Percentiles rank a stretch among this genome's conserved stretches.
Conservation (phyloP, 1,139 yeast species). For the Tardiomyces depauwii region DNA sequence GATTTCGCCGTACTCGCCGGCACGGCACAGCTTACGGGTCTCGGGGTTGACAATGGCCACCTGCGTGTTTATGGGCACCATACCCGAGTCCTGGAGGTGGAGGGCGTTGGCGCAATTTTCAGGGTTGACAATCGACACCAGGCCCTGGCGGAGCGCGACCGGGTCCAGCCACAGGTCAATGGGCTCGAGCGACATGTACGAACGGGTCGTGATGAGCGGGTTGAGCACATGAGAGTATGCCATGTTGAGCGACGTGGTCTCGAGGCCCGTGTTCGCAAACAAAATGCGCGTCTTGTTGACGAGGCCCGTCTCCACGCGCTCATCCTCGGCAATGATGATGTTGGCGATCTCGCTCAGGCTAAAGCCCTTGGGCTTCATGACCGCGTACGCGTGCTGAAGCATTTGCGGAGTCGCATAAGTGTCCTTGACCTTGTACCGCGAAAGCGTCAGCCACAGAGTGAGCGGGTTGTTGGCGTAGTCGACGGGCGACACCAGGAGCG, state of each 20-base stretch:
- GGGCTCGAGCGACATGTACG: slow-evolving; percentile 83
- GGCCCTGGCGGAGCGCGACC: slow-evolving; percentile 78
- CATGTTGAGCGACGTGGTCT: slow-evolving; percentile 61
- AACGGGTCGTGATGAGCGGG: slow-evolving; percentile 75
- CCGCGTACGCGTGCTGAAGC: slow-evolving; percentile 62
- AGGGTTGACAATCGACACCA: slow-evolving; percentile 69
- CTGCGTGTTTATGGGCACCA: slow-evolving; percentile 91
- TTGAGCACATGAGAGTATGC: slow-evolving; percentile 73
- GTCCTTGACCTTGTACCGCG: slow-evolving; percentile 76
- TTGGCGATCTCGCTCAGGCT: slow-evolving; percentile 58
- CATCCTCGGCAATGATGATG: slow-evolving; percentile 71
- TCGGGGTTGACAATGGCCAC: slow-evolving; percentile 94
- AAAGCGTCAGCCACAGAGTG: slow-evolving; percentile 57
- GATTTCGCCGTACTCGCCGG: slow-evolving; percentile 95
- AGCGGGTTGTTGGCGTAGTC: slow-evolving; percentile 71
- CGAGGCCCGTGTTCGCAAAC: slow-evolving; percentile 55
- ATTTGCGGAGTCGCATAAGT: slow-evolving; percentile 78
- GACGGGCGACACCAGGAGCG: slow-evolving; percentile 67
- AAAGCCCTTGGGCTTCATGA: slow-evolving; percentile 53
- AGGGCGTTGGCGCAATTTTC: slow-evolving; percentile 55
- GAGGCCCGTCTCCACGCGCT: slow-evolving; percentile 56
- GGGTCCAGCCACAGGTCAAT: slow-evolving; percentile 83
- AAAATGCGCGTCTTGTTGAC: slow-evolving; percentile 50
- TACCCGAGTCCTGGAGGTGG: slow-evolving; percentile 86
- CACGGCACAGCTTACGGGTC: slow-evolving; percentile 62